phyloP scores from a whole-genome alignment of 495 filamentous ascomycete genomes.

The Pseudotulostoma volvatum region DNA sequence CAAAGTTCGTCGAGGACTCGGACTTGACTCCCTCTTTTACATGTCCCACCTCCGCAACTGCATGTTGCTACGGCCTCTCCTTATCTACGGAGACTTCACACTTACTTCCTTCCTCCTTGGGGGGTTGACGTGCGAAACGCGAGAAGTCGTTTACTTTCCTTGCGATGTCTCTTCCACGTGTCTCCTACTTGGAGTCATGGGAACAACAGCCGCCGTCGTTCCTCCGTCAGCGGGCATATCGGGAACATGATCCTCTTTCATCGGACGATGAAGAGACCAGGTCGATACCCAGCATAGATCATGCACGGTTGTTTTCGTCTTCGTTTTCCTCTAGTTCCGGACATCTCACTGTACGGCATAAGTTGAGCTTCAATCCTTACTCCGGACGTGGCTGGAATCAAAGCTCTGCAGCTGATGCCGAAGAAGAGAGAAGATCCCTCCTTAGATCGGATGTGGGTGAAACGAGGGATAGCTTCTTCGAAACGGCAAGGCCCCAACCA shows the following conservation, averaged over 20 bases:
- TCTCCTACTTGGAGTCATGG: constrained; percentile 30
- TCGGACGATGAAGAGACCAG: constrained; percentile 20
- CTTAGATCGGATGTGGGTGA: constrained; percentile 3
- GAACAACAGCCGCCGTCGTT: constrained; percentile 24
- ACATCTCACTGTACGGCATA: constrained; percentile 9
- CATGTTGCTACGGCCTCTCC: no score
- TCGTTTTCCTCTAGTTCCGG: constrained; percentile 28
- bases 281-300: constrained; percentile 17
- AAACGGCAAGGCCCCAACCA: background rate
- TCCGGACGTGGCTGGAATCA: constrained; percentile 27
- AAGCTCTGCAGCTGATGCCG: constrained; percentile 14
- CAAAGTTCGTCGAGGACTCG: no score
- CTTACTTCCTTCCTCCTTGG: no score
- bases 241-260: constrained; percentile 5
- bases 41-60: no score
- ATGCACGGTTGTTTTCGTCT: constrained; percentile 16
- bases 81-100: no score
- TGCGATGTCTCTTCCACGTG: constrained; percentile 18
- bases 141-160: no score
- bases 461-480: background rate
- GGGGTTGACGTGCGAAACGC: no score
- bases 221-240: constrained; percentile 8
- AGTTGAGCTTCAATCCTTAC: constrained; percentile 31
- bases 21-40: no score
- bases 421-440: constrained; percentile 15